Evolutionary conservation across 2,329 filamentous ascomycete genomes (phyloP), one percentile per base, ranked within the genome.

Genomic region (Trichoderma afroharzianum): DNA sequence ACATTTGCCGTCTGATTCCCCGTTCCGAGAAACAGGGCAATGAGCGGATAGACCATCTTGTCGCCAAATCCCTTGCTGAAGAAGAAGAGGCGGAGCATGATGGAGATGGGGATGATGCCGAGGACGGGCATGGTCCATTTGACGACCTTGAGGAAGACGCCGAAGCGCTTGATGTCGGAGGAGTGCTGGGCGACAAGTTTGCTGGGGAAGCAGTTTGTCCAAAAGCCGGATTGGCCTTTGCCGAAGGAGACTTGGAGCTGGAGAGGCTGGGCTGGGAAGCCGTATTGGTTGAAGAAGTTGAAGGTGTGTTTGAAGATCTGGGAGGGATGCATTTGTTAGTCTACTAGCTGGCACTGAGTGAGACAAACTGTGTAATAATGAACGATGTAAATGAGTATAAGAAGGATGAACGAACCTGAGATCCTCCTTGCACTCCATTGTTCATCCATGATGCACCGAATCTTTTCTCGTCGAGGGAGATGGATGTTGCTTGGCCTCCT

Each of bases 1-100:
- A 94, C 91, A 73, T 93, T 89, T 0, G 91, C 88, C 0, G 91
- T 92, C 75, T 92, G 90, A 74, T 94, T 94, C 1, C 92, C 91
- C 0, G 92, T 93, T 0, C 92, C 92, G 0, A 94, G 83, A 77
- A 94, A 93, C 1, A 94, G 82, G 0, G 92, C 92, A 36, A 93
- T 87, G 78, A 94, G 87, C 1, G 92, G 92, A 71, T 92, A 85
- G 0, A 91, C 89, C 80, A 94, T 90, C 43, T 88, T 89, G 76
- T 93, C 90, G 18, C 87, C 87, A 77, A 94, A 94, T 70, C 92
- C 90, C 11, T 87, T 85, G 70, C 85, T 90, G 80, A 94, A 93
- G 71, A 88, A 82, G 79, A 92, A 93, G 64, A 93, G 79, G 70
- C 87, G 88, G 75, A 93, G 84, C 78, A 93, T 85, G 39, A 89